phyloP scores from a whole-genome alignment of 2,329 filamentous ascomycete species.

The Apiospora saccharicola region DNA sequence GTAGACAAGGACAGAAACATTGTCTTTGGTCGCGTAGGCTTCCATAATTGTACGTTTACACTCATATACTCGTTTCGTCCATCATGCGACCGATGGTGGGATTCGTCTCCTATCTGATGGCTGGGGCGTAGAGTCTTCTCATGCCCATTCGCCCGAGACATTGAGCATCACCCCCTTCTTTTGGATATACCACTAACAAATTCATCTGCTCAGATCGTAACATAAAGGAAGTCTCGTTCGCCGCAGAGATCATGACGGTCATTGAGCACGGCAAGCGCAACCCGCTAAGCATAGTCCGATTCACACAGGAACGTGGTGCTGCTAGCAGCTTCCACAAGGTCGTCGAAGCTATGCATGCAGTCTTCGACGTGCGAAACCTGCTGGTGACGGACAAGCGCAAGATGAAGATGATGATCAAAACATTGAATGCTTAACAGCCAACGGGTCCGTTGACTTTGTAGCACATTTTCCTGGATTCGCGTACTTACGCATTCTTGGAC shows the following conservation, averaged over 20 bases:
- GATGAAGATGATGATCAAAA: constrained; percentile 77
- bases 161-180: constrained; percentile 29
- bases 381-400: constrained; percentile 73
- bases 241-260: constrained; percentile 86
- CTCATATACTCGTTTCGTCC: too few relatives aligned
- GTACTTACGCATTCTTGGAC: neutral
- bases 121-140: neutral
- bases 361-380: constrained; percentile 70
- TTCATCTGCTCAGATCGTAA: constrained; percentile 65
- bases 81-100: neutral
- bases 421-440: constrained; percentile 59
- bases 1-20: constrained; percentile 82
- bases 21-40: constrained; percentile 79
- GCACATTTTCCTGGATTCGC: neutral
- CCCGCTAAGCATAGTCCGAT: constrained; percentile 80
- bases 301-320: constrained; percentile 91
- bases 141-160: neutral
- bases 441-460: neutral
- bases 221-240: constrained; percentile 88
- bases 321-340: constrained; percentile 88
- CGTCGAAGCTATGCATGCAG: constrained; percentile 75
- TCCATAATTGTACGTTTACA: constrained; percentile 74
- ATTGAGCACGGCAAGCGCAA: constrained; percentile 83
- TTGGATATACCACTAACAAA: constrained; percentile 30
- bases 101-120: too few relatives aligned